phyloP scores from a whole-genome alignment of 2,329 filamentous ascomycete species.

The Pestalotiopsis sp. region DNA sequence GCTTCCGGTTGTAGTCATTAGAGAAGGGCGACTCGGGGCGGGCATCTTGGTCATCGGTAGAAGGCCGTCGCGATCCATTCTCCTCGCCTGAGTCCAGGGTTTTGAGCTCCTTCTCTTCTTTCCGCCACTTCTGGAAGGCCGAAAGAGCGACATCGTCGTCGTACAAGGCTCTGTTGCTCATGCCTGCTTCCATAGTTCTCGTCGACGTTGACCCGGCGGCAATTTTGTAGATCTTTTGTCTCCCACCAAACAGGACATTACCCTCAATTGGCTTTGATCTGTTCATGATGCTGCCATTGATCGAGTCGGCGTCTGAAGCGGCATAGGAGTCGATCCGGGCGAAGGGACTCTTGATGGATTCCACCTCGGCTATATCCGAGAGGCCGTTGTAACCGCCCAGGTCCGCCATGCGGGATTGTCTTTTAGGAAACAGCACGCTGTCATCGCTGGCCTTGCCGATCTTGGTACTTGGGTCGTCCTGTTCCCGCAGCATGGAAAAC shows the following conservation, averaged over 20 bases:
- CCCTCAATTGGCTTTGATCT: slow-evolving; percentile 82
- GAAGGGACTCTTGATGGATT: slow-evolving; percentile 70
- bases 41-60: slow-evolving; percentile 39
- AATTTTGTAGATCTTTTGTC: slow-evolving; percentile 94
- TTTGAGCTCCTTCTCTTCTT: slow-evolving; percentile 57
- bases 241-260: slow-evolving; percentile 90
- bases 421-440: slow-evolving; percentile 83
- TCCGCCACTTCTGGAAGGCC: slow-evolving; percentile 77
- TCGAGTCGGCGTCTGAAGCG: slow-evolving; percentile 61
- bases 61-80: slow-evolving; percentile 36
- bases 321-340: slow-evolving; percentile 68
- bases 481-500: slow-evolving; percentile 95
- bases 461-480: slow-evolving; percentile 87
- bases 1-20: slow-evolving; percentile 70
- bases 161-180: slow-evolving; percentile 73
- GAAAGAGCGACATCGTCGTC: slow-evolving; percentile 85
- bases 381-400: slow-evolving; percentile 65
- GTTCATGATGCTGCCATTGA: slow-evolving; percentile 76
- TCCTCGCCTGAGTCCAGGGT: slow-evolving; percentile 41
- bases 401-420: slow-evolving; percentile 76
- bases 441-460: slow-evolving; percentile 95
- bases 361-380: slow-evolving; percentile 87
- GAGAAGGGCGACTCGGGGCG: slow-evolving; percentile 60
- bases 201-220: slow-evolving; percentile 51
- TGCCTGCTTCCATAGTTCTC: slow-evolving; percentile 46